Percentiles rank a stretch among this genome's conserved stretches.
These are phyloP conservation scores for Emmonsia crescens DNA, from an alignment of 2,329 filamentous ascomycete species.

Conservation along the genomic window DNA sequence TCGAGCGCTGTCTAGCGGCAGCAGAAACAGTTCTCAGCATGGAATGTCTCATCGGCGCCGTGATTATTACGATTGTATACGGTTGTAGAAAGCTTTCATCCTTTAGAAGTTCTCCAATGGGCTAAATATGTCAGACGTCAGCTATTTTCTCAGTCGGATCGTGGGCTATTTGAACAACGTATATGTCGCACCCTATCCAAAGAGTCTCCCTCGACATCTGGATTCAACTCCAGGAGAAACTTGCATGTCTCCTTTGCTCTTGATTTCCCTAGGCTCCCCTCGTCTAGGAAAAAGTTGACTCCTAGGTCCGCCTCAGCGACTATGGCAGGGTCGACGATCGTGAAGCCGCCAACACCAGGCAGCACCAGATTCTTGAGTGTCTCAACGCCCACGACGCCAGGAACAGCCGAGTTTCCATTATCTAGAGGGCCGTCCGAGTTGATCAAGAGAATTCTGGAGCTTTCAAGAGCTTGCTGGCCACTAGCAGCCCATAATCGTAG, in stretches of 20 bases:
- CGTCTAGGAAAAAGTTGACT: constrained; percentile 92
- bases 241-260: constrained; percentile 69
- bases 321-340: constrained; percentile 68
- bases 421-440: constrained; percentile 50
- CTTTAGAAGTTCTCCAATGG: constrained; percentile 29
- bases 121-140: constrained; percentile 18
- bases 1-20: constrained; percentile 46
- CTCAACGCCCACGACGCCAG: constrained; percentile 82
- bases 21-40: constrained; percentile 41
- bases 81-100: constrained; percentile 30
- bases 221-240: constrained; percentile 77
- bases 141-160: neutral
- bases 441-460: constrained; percentile 80
- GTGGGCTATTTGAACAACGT: too few relatives aligned
- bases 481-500: constrained; percentile 89
- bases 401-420: constrained; percentile 37
- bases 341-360: constrained; percentile 83
- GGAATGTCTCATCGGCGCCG: constrained; percentile 46
- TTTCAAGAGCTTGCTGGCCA: constrained; percentile 81
- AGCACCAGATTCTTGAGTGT: constrained; percentile 95
- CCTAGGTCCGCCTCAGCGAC: constrained; percentile 80
- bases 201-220: constrained; percentile 73
- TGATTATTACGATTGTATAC: constrained; percentile 52
- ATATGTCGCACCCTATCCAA: constrained; percentile 42
- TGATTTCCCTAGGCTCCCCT: constrained; percentile 61